These are phyloP conservation scores for Hydrangea macrophylla DNA, from an alignment of 148 eudicot species.

Conservation along the genomic window DNA sequence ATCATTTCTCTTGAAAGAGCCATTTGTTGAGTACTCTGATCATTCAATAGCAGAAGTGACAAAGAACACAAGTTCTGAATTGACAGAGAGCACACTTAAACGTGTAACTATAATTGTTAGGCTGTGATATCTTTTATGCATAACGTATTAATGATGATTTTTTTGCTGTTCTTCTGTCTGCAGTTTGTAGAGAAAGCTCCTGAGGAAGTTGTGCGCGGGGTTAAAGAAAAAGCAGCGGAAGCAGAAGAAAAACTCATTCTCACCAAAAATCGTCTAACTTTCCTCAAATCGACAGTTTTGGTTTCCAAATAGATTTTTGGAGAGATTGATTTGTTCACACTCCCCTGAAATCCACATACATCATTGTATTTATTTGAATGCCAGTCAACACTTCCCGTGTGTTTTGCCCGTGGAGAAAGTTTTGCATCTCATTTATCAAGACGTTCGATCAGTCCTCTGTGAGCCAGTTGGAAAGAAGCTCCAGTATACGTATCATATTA, in stretches of 20 bases:
- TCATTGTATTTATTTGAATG: too few species aligned
- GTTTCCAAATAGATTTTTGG: constrained; percentile 30
- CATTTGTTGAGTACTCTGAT: too few species aligned
- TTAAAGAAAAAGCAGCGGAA: constrained; percentile 79
- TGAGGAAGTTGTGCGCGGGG: constrained; percentile 62
- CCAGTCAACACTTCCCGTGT: too few species aligned
- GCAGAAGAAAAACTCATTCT: constrained; percentile 80
- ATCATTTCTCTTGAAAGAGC: not conserved
- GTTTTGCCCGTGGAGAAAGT: not conserved
- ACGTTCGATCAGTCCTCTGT: not conserved
- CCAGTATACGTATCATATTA: too few species aligned
- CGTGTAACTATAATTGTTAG: too few species aligned
- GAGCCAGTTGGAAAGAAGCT: not conserved
- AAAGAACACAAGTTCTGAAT: too few species aligned
- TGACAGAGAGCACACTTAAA: too few species aligned
- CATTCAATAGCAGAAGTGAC: too few species aligned
- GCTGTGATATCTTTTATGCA: too few species aligned
- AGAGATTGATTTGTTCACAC: not conserved
- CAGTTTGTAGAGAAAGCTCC: constrained; percentile 98
- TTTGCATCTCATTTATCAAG: not conserved
- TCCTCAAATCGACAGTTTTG: constrained; percentile 69
- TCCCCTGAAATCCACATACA: not conserved
- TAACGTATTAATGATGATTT: too few species aligned
- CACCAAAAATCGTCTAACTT: constrained; percentile 68
- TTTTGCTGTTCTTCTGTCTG: constrained; percentile 6